Evolutionary conservation across 1,284 basidiomycete genomes (phyloP).

Genomic region (Papiliotrema nemorosa): DNA sequence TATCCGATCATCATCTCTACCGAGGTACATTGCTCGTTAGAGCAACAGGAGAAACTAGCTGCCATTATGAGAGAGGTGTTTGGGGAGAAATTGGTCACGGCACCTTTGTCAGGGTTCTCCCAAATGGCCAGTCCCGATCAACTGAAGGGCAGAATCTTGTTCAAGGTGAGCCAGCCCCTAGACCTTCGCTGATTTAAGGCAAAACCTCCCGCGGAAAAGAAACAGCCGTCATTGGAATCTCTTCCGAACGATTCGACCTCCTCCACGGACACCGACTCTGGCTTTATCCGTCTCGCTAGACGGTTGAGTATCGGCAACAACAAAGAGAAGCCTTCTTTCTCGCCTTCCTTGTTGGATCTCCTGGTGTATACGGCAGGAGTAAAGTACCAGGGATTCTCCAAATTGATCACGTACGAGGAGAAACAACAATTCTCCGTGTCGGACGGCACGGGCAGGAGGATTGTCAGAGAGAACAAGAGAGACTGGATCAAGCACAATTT

Average conservation of each 20-base stretch:
- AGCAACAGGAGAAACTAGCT: slow-evolving; percentile 80
- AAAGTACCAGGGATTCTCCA: slow-evolving; percentile 88
- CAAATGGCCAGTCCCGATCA: slow-evolving; percentile 81
- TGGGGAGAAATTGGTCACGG: slow-evolving; percentile 67
- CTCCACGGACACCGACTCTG: slow-evolving; percentile 45
- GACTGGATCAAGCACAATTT: slow-evolving; percentile 88
- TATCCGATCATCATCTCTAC: slow-evolving; percentile 94
- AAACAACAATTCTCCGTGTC: slow-evolving; percentile 93
- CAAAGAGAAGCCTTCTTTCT: slow-evolving; percentile 59
- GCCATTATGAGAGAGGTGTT: slow-evolving; percentile 74
- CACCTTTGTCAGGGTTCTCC: slow-evolving; percentile 53
- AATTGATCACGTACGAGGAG: slow-evolving; percentile 78
- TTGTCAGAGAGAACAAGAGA: slow-evolving; percentile 54
- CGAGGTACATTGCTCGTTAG: slow-evolving; percentile 81
- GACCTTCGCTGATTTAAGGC: slow-evolving; percentile 14
- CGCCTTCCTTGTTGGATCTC: slow-evolving; percentile 66
- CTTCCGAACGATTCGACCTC: slow-evolving; percentile 29
- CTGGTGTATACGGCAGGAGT: slow-evolving; percentile 95
- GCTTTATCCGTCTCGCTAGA: slow-evolving; percentile 31
- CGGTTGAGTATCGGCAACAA: slow-evolving; percentile 25
- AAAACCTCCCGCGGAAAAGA: slow-evolving; percentile 22
- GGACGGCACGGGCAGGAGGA: slow-evolving; percentile 65
- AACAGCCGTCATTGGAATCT: background rate
- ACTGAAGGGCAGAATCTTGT: slow-evolving; percentile 71
- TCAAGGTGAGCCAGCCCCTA: slow-evolving; percentile 61